Percentiles rank a stretch among this genome's conserved stretches.
Conservation (phyloP, 2,329 filamentous ascomycete species). For the Microdochium bolleyi region DNA sequence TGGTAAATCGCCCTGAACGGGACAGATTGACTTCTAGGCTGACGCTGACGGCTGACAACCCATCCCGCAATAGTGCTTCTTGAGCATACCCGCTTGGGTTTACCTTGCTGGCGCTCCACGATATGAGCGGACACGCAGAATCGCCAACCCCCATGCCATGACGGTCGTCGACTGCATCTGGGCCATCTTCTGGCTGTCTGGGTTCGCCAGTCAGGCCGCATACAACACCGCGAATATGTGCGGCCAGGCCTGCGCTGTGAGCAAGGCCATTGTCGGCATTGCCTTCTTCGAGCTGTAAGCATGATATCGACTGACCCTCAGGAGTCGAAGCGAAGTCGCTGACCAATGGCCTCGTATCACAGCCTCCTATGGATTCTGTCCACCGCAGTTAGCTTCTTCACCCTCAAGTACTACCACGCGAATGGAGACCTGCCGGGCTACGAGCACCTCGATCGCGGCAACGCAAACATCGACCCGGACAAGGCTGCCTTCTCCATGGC, state of each 20-base stretch:
- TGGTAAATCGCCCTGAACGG: slow-evolving; percentile 36
- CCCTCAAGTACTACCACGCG: slow-evolving; percentile 53
- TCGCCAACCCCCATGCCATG: slow-evolving; percentile 57
- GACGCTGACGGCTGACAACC: not conserved
- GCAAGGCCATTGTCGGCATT: slow-evolving; percentile 55
- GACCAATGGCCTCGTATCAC: not conserved
- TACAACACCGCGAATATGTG: slow-evolving; percentile 52
- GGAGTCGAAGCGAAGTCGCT: no score
- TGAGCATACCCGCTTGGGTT: slow-evolving; percentile 55
- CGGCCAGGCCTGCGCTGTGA: slow-evolving; percentile 47
- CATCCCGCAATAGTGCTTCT: slow-evolving; percentile 48
- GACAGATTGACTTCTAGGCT: no score
- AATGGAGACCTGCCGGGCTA: slow-evolving; percentile 56
- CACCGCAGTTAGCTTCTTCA: slow-evolving; percentile 50
- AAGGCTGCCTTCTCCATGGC: slow-evolving; percentile 63
- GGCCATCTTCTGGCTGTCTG: slow-evolving; percentile 57
- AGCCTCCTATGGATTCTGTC: slow-evolving; percentile 49
- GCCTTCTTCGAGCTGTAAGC: slow-evolving; percentile 56
- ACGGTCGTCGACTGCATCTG: slow-evolving; percentile 49
- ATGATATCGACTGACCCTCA: no score
- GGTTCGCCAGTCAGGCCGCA: slow-evolving; percentile 56
- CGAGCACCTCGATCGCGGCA: slow-evolving; percentile 32
- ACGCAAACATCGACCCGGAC: slow-evolving; percentile 54
- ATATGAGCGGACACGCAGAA: slow-evolving; percentile 51
- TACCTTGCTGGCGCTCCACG: slow-evolving; percentile 59